phyloP scores from a whole-genome alignment of 305 asterid genomes.

The Rubia tinctorum region DNA sequence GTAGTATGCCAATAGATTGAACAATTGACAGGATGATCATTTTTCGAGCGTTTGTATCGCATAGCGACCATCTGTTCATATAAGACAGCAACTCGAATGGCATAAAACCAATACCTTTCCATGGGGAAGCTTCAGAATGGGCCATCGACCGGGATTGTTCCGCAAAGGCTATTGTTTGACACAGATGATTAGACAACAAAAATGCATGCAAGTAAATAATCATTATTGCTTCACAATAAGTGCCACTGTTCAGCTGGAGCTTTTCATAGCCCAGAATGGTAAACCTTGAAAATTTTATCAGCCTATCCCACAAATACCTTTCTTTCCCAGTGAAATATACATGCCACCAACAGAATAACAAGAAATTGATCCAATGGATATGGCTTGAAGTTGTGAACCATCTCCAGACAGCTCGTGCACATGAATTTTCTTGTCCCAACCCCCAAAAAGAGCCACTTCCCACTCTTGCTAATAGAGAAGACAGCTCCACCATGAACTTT shows the following conservation, averaged over 20 bases:
- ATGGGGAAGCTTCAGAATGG: slow-evolving; percentile 64
- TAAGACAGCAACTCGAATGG: background rate
- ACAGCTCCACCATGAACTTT: slow-evolving; percentile 59
- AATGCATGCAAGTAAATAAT: no score
- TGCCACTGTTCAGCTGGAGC: no score
- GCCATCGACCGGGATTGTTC: slow-evolving; percentile 91
- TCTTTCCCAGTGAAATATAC: slow-evolving; percentile 57
- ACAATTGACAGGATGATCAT: background rate
- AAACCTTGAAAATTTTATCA: slow-evolving; percentile 63
- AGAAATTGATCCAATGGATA: slow-evolving; percentile 47
- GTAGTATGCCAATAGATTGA: no score
- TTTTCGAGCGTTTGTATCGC: background rate
- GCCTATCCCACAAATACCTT: slow-evolving; percentile 76
- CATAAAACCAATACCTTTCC: slow-evolving; percentile 51
- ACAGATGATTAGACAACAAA: no score
- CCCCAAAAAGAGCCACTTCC: no score
- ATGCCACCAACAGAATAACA: slow-evolving; percentile 57
- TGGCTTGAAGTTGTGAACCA: no score
- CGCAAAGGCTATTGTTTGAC: slow-evolving; percentile 78
- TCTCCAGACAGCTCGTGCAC: slow-evolving; percentile 60
- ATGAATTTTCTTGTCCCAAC: slow-evolving; percentile 69
- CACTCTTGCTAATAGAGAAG: slow-evolving; percentile 56
- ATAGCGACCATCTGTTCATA: background rate
- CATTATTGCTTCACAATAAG: no score
- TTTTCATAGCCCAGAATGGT: no score